phyloP scores from a whole-genome alignment of 1,139 yeast species.

The Taiozyma sp. region DNA sequence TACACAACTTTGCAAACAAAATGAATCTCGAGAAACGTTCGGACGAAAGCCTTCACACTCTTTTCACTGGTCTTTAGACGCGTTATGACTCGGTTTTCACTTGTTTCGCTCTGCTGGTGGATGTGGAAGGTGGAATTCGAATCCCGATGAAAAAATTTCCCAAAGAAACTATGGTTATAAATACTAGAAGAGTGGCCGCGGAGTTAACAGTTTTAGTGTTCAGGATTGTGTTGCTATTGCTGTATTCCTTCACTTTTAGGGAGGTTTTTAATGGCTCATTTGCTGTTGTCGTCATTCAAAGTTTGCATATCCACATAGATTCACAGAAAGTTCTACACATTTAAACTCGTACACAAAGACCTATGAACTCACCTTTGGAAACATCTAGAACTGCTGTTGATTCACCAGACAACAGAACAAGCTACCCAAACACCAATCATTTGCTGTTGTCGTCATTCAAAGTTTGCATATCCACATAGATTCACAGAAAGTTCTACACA shows the following conservation, averaged over 20 bases:
- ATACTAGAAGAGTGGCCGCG: neutral
- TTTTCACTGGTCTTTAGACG: neutral
- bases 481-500: neutral
- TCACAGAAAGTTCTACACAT: neutral
- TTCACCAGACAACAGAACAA: neutral
- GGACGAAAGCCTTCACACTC: neutral
- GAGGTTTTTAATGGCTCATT: neutral
- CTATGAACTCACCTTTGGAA: conserved; percentile 1
- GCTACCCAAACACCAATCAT: neutral
- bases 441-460: too few species aligned
- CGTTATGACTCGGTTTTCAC: neutral
- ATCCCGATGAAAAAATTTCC: neutral
- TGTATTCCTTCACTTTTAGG: neutral
- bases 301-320: too few species aligned
- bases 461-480: too few species aligned
- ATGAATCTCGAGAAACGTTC: neutral
- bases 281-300: neutral
- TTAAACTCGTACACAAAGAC: neutral
- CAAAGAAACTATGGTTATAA: neutral
- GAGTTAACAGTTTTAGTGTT: neutral
- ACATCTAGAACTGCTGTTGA: neutral
- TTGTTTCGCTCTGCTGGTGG: neutral
- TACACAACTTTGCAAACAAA: neutral
- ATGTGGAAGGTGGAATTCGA: neutral
- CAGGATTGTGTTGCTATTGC: neutral